These are phyloP conservation scores for Stephanodiscus triporus DNA, from an alignment of 108 stramenopile genomes.

Conservation along the genomic window DNA sequence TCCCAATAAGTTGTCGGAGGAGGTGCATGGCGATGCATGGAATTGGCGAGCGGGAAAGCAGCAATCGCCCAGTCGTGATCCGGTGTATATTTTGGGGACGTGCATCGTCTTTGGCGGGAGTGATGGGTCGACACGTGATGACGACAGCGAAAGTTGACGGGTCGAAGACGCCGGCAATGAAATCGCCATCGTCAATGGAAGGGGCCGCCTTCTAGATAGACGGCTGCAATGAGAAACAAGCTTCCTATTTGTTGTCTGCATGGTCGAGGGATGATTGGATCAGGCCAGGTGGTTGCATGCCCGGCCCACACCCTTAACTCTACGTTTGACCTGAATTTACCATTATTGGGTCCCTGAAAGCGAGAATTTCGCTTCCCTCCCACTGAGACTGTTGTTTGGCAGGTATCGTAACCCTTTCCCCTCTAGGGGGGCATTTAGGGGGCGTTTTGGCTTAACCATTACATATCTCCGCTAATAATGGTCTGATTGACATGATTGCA, in stretches of 20 bases:
- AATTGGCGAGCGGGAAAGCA: slow-evolving; percentile 5
- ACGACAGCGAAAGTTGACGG: neutral
- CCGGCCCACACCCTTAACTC: too few relatives aligned
- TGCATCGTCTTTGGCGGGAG: neutral
- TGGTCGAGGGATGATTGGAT: neutral
- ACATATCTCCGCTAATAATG: too few relatives aligned
- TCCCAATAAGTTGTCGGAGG: slow-evolving; percentile 73
- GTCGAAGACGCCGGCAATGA: neutral
- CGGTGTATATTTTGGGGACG: neutral
- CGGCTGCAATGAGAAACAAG: slow-evolving; percentile 3
- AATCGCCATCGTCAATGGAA: neutral
- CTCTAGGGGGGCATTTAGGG: too few relatives aligned
- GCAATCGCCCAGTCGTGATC: neutral
- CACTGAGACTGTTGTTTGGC: too few relatives aligned
- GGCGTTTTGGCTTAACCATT: too few relatives aligned
- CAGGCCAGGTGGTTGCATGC: neutral
- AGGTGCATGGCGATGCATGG: slow-evolving; percentile 4
- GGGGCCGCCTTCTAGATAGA: slow-evolving; percentile 1
- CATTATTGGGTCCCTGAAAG: too few relatives aligned
- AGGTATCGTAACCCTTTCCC: too few relatives aligned
- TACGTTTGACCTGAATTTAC: too few relatives aligned
- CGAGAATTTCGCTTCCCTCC: too few relatives aligned
- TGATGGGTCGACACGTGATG: neutral
- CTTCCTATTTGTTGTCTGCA: slow-evolving; percentile 3
- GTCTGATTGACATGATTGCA: too few relatives aligned